Base-by-base conservation (phyloP, 352 stramenopile species). In the Globisporangium carolinianum region DNA sequence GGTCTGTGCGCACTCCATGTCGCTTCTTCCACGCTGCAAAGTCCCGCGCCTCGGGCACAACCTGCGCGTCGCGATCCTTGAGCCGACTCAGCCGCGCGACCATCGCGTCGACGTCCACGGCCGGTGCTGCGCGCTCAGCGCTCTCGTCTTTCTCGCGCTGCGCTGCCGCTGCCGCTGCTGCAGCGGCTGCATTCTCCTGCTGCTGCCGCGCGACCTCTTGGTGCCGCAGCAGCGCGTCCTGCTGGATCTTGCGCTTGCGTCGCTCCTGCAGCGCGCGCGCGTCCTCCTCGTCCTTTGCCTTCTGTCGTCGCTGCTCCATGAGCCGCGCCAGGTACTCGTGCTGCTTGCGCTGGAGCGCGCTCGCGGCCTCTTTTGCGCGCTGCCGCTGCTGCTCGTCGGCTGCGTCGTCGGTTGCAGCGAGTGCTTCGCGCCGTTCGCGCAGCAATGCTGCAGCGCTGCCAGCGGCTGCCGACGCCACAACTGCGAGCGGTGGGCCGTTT, bases 11-110 rank as follows among this genome's bases (percentile, higher is more conserved):
- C 4, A 97, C 75, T 7, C 79, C 83, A 58, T 97, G 73, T 11
- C 89, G 89, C 51, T 93, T 87, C 71, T 96, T 97, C 89, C 89
- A 97, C 18, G 90, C 85, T 48, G 60, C 70, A 67, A 95, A 96
- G 58, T 96, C 86, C 6, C 84, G 81, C 24, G 73, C 81, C 63
- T 87, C 80, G 0, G 76, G 76, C 10, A 89, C 70, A 45, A 91
- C 75, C 39, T 88, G 66, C 17, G 57, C 65, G 56, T 92, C 82
- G 14, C 74, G 79, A 1, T 86, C 74, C 46, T 89, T 90, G 4
- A 92, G 59, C 53, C 76, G 86, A 61, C 83, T 95, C 47, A 86
- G 61, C n/a, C 79, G 76, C 51, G 74, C 75, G n/a, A 90, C 55
- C 76, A 91, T 89, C n/a, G 79, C 77, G 46, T 86, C 67, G 12